Base-by-base conservation (phyloP, 2,329 filamentous ascomycete genomes). In the Monilinia polystroma region DNA sequence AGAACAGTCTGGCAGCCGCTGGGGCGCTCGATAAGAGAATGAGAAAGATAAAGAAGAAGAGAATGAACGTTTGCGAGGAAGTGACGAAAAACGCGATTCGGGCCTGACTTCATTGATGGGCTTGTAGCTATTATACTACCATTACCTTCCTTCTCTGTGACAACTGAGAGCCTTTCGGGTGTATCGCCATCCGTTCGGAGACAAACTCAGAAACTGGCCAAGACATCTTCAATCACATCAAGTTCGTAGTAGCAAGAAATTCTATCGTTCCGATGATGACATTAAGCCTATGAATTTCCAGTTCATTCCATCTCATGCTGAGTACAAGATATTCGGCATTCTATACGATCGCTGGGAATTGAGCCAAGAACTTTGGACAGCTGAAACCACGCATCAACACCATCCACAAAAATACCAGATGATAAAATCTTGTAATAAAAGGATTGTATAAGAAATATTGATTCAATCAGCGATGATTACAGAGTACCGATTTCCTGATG, bases 1-100 rank as follows among this genome's bases (percentile, higher is more conserved):
- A 70, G 32, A 71, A 69, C 60, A 68, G 38, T 67, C 69, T 69
- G 71, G 73, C 73, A 69, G 72, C 73, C 73, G 67, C 73, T 75
- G 59, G 74, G 73, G 73, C 73, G 74, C 74, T 72, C 72, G 62
- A 70, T 64, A 70, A 72, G 73, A 65, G 69, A 75, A 74, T 71
- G 70, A 69, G 54, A 45, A 66, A 68, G 47, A 63, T 32, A 63
- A 65, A 64, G 62, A 64, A 63, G 66, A 68, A 68, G 67, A 71
- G 69, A 68, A 65, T 68, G 69, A 66, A n/a, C 14, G 20, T 43
- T n/a, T 18, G 14, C 35, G 51, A 66, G 29, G 26, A 47, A 45
- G 45, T 26, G 43, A 57, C 4, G 12, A 20, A 35, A 8, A 51
- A 6, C 32, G 11, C 20, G 29, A 64, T 49, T 12, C 12, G 47